phyloP scores from a whole-genome alignment of 2,329 filamentous ascomycete species.

The Bisporella sp. region DNA sequence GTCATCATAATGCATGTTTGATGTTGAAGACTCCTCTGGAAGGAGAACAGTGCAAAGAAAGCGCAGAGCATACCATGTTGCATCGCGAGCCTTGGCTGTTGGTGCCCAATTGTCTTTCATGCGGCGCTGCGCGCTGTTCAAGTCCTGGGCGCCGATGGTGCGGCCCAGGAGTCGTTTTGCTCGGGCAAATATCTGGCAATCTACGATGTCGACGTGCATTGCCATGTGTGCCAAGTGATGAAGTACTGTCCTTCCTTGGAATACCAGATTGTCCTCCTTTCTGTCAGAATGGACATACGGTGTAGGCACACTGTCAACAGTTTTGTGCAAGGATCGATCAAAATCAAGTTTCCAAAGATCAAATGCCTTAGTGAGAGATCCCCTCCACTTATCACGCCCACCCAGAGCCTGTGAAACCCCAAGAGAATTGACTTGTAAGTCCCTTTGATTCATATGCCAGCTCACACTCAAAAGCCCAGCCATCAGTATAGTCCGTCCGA shows the following conservation, averaged over 20 bases:
- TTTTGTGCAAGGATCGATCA: conserved; percentile 64
- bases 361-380: conserved; percentile 77
- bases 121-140: conserved; percentile 68
- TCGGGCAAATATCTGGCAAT: conserved; percentile 91
- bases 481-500: conserved; percentile 91
- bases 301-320: conserved; percentile 43
- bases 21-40: conserved; percentile 41
- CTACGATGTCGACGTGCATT: conserved; percentile 95
- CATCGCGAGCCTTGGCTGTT: conserved; percentile 79
- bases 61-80: conserved; percentile 84
- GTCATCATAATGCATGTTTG: conserved; percentile 29
- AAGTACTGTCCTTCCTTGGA: conserved; percentile 81
- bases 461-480: conserved; percentile 86
- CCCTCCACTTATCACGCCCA: conserved; percentile 85
- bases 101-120: conserved; percentile 90
- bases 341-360: conserved; percentile 93
- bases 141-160: conserved; percentile 75
- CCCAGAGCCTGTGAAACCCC: conserved; percentile 74
- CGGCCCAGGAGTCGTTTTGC: conserved; percentile 80
- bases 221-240: conserved; percentile 96
- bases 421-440: conserved; percentile 84
- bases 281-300: conserved; percentile 50
- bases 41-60: conserved; percentile 82
- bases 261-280: conserved; percentile 62
- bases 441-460: conserved; percentile 96